Evolutionary conservation across 2,329 filamentous ascomycete genomes (phyloP).

Genomic region (Penicillium psychrosexuale): DNA sequence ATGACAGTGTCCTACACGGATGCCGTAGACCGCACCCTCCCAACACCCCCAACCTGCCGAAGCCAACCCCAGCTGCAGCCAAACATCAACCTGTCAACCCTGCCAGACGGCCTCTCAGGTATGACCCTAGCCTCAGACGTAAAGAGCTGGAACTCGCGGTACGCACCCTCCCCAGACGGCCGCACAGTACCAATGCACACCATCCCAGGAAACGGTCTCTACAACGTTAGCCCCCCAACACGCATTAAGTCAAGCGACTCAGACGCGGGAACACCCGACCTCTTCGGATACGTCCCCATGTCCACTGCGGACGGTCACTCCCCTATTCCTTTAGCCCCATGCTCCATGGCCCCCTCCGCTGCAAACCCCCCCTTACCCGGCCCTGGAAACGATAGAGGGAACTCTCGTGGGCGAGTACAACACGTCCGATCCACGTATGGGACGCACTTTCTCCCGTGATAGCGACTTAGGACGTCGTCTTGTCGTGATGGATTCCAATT

Average conservation of each 20-base stretch:
- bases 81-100: slow-evolving; percentile 12
- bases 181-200: slow-evolving; percentile 16
- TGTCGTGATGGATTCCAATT: slow-evolving; percentile 29
- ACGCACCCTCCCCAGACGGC: background rate
- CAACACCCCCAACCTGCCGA: slow-evolving; percentile 32
- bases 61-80: slow-evolving; percentile 15
- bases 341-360: slow-evolving; percentile 4
- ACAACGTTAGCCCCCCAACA: slow-evolving; percentile 15
- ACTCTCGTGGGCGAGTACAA: slow-evolving; percentile 19
- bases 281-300: slow-evolving; percentile 32
- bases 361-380: slow-evolving; percentile 11
- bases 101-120: slow-evolving; percentile 17
- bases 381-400: slow-evolving; percentile 18
- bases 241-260: slow-evolving; percentile 17
- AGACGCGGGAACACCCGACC: slow-evolving; percentile 24
- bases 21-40: slow-evolving; percentile 34
- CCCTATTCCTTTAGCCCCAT: slow-evolving; percentile 1
- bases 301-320: slow-evolving; percentile 15
- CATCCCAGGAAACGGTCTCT: slow-evolving; percentile 19
- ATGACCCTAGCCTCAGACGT: slow-evolving; percentile 19
- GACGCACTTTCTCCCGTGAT: slow-evolving; percentile 22
- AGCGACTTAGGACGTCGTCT: slow-evolving; percentile 13
- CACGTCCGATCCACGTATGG: slow-evolving; percentile 12
- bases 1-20: slow-evolving; percentile 23
- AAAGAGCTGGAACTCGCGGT: slow-evolving; percentile 19